Evolutionary conservation across 2,329 filamentous ascomycete species (phyloP).

Genomic region (Neonectria magnoliae): DNA sequence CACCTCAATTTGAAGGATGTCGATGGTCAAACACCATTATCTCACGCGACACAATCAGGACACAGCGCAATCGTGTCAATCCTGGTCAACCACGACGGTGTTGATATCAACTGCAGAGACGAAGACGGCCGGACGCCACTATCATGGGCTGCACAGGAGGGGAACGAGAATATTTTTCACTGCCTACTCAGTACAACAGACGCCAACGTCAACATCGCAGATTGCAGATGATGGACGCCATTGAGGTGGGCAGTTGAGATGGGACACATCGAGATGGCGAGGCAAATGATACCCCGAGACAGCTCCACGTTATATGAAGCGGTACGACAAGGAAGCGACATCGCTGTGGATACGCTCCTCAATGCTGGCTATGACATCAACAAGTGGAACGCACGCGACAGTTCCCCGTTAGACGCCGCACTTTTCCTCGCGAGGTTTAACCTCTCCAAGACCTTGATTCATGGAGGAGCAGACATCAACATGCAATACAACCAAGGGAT

Average conservation of each 20-base stretch:
- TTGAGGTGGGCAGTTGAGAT: not conserved
- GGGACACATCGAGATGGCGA: not conserved
- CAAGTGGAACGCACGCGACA: too few species aligned
- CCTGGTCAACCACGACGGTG: too few species aligned
- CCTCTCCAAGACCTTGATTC: not conserved
- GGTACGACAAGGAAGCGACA: not conserved
- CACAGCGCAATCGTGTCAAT: too few species aligned
- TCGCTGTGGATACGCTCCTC: not conserved
- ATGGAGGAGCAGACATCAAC: not conserved
- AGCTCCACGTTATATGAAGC: not conserved
- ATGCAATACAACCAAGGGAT: not conserved
- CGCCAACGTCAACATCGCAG: too few species aligned
- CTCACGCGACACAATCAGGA: too few species aligned
- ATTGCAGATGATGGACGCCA: too few species aligned
- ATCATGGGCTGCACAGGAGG: not conserved
- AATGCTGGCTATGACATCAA: not conserved
- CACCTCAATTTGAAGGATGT: not conserved
- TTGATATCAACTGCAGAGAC: too few species aligned
- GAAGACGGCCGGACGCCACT: not conserved
- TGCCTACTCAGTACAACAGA: not conserved
- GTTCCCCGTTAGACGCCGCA: too few species aligned
- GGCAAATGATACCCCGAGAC: not conserved
- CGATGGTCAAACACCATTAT: not conserved
- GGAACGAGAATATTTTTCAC: not conserved
- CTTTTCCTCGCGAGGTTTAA: too few species aligned